These are phyloP conservation scores for Lactuca sativa DNA, from an alignment of 129 eudicot genomes.

Conservation along the genomic window DNA sequence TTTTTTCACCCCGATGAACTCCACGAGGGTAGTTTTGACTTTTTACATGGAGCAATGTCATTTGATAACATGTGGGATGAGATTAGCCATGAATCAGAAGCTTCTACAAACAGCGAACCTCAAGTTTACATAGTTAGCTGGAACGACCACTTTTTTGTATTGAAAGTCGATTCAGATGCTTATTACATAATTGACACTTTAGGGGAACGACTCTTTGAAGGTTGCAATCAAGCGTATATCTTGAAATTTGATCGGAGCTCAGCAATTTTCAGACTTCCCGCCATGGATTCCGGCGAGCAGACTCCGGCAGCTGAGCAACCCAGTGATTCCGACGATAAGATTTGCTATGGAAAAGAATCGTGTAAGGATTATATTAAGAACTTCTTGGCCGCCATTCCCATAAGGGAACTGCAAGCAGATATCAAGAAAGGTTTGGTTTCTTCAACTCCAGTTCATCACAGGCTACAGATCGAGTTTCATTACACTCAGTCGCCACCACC, in stretches of 20 bases:
- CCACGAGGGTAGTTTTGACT: conserved; percentile 68
- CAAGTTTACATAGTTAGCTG: conserved; percentile 81
- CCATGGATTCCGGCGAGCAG: conserved; percentile 28
- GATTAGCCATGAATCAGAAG: conserved; percentile 46
- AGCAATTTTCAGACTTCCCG: conserved; percentile 46
- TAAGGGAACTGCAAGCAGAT: conserved; percentile 75
- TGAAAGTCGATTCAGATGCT: conserved; percentile 74
- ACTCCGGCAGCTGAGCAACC: conserved; percentile 31
- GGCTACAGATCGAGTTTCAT: conserved; percentile 83
- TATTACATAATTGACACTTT: conserved; percentile 91
- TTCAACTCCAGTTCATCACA: conserved; percentile 59
- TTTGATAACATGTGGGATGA: conserved; percentile 95
- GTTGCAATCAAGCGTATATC: conserved; percentile 84
- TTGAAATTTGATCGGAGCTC: conserved; percentile 75
- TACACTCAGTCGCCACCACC: conserved; percentile 46
- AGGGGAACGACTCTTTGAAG: conserved; percentile 92
- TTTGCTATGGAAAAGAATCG: conserved; percentile 67
- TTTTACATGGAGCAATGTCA: conserved; percentile 94
- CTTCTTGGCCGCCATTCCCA: conserved; percentile 85
- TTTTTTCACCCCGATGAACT: conserved; percentile 83
- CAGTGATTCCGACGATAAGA: conserved; percentile 27
- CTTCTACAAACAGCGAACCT: conserved; percentile 31
- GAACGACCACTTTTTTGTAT: conserved; percentile 96
- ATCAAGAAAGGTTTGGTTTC: conserved; percentile 67
- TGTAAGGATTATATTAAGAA: conserved; percentile 84